Base-by-base conservation (phyloP, 2,329 filamentous ascomycete species). In the Aureobasidium leucospermi region DNA sequence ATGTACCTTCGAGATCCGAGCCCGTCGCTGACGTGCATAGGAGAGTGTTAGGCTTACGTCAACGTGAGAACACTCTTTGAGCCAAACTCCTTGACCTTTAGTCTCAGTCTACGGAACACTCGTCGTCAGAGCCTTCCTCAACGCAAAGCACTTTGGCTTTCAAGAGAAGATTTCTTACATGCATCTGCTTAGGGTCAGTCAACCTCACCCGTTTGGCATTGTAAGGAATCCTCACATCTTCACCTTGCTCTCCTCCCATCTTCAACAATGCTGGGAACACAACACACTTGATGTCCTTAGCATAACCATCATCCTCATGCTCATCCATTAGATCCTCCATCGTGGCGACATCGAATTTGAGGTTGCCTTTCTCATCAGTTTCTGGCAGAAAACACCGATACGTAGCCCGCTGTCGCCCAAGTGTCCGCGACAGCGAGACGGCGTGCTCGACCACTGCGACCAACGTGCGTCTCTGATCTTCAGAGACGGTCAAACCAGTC, bases 281-380 rank as follows among this genome's bases (percentile, higher is more conserved):
- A 23, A 86, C 80, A 69, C 84, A 88, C 60, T 74, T 76, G 38
- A 88, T 79, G 57, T 84, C 79, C 55, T 82, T 74, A 13, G 38
- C 16, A 5, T 23, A 6, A 7, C 23, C 56, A 46, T 74, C 74
- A 15, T 73, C 69, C 9, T 71, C 75, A 16, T 83, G 81, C 62
- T 85, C 84, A 61, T 84, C 81, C 34, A 70, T 73, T 15, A 83
- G 77, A 65, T 88, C 84, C 65, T 88, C 85, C 85, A 88, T 88
- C 3, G 73, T 80, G 29, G 76, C 74, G 1, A 74, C 61, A 65
- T 87, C 82, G 66, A 87, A 88, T 52, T 79, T 69, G 3, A 78
- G 74, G 60, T 72, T 74, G 66, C 84, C 81, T 65, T 46, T 13
- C 7, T 59, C 51, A 6, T 60, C 61, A 31, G 67, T 59, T 11